Evolutionary conservation across 495 filamentous ascomycete species (phyloP), one percentile per base, ranked within the genome.

Genomic region (Neurospora sp.): DNA sequence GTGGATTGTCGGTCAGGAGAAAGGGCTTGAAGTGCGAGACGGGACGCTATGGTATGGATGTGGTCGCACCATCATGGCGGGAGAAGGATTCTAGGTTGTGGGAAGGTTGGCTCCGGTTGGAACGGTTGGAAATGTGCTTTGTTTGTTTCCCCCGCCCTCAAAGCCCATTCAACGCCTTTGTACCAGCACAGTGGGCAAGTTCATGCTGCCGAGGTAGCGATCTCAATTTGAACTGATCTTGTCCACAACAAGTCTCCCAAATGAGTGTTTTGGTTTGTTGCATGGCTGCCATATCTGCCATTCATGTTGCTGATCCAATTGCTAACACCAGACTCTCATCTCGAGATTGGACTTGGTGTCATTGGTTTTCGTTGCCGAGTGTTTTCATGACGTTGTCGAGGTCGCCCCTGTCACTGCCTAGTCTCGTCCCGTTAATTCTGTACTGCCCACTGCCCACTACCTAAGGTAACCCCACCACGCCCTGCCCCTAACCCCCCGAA

Each of bases 31-130:
- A 74, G 87, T 88, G 73, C 86, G 90, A 42, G 86, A 84, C 70
- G 94, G 94, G 0, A 83, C 83, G 27, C 83, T 94, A 20, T 97
- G 93, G 93, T 97, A 96, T 83, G 94, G 94, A 35, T 91, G 89
- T 35, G 93, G 93, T 1, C 84, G 89, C 61, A 88, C 85, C 8
- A 81, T 93, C 38, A 77, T 84, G 72, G 38, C 86, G 20, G 93
- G 93, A 7, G 87, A 89, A 77, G 91, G 89, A 1, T 90, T 89
- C 78, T 87, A 70, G 77, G 6, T 39, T 6, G 16, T 31, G 9
- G 8, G 5, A 53, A 22, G 2, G 44, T 65, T 68, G 61, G 61
- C 20, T 9, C 20, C 31, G 61, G 68, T 69, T 35, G 68, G 68
- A 35, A 69, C 68, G 27, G 65, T 31, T 31, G 4, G 45, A 22